Evolutionary conservation across 441 rosid species (phyloP), one percentile per base, ranked within the genome.

Genomic region (Erodium trifolium): DNA sequence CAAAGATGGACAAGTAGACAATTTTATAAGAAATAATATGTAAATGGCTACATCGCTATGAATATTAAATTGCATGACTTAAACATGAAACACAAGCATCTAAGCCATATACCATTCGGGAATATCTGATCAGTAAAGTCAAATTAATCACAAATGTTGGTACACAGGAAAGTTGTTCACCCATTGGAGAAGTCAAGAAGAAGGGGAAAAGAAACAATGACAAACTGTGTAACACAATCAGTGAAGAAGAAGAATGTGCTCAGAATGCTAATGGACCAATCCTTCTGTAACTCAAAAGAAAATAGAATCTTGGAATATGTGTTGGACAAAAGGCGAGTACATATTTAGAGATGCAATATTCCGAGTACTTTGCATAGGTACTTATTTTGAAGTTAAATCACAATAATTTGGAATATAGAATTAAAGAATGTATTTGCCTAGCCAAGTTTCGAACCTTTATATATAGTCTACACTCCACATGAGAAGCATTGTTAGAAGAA

Each of bases 401-500:
- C 59, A 6, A 45, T 13, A 39, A 41, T 29, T 47, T 19, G 37
- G 66, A 35, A 3, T 39, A 67, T 31, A 45, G 63, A 63, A 62
- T 18, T 16, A 17, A 63, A 29, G 43, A 5, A 41, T 8, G 10
- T 41, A 41, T 67, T 18, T 43, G 39, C 55, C 67, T 41, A 65
- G 65, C 70, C 70, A 66, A 31, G 9, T 9, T 34, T 2, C 41
- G 51, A 35, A 64, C 71, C 41, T 31, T 49, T 23, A 23, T 23
- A 23, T 29, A 75, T 35, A 19, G 31, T 70, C 11, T 27, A 63
- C 19, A 65, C 39, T 31, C n/a, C 45, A 70, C 4, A 68, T 71
- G 45, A 63, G 62, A 45, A 65, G 41, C 59, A 51, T n/a, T 51
- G 59, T 51, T 1, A 16, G 8, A 75, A 65, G 63, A 34, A 9